Evolutionary conservation across 805 yeast genomes (phyloP), one percentile per base, ranked within the genome.

Genomic region (Citeromyces nyonsensis): DNA sequence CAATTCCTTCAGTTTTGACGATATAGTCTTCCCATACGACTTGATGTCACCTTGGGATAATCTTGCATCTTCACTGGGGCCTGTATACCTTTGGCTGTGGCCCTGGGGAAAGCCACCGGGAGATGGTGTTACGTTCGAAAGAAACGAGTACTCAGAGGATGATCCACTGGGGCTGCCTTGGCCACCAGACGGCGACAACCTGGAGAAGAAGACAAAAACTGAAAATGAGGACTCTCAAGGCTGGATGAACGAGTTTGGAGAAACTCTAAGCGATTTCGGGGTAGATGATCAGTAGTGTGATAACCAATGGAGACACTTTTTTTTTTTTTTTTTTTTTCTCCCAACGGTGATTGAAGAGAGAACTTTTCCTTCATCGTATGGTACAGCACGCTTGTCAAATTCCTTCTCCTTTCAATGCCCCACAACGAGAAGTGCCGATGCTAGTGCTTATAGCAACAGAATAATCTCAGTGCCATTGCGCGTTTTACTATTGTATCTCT

Each of bases 231-330:
- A 68, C n/a, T n/a, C n/a, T n/a, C n/a, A n/a, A n/a, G n/a, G n/a
- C 28, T 86, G 94, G 94, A 54, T 52, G 35, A 84, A 81, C 47
- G 73, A 65, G 11, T 63, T 77, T 48, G 98, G 98, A n/a, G 96
- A 88, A 45, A 66, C 66, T 9, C 56, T 88, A 30, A 66, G 66
- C 26, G 95, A 84, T 52, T 86, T 72, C 49, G 97, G 97, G 0
- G 97, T 88, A 3, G 96, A 86, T 46, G n/a, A n/a, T n/a, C n/a
- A n/a, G n/a, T n/a, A n/a, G n/a, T n/a, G 36, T 68, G 6, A n/a
- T n/a, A n/a, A n/a, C 73, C 3, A 85, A 75, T 43, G 60, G 52
- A 31, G 42, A 42, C 6, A 49, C 44, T 26, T 10, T 10, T 26
- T 7, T 13, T 26, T 26, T 13, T 15, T 10, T 10, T 6, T 9